phyloP scores from a whole-genome alignment of 2,329 filamentous ascomycete species.

The Coniochaeta pulveracea region DNA sequence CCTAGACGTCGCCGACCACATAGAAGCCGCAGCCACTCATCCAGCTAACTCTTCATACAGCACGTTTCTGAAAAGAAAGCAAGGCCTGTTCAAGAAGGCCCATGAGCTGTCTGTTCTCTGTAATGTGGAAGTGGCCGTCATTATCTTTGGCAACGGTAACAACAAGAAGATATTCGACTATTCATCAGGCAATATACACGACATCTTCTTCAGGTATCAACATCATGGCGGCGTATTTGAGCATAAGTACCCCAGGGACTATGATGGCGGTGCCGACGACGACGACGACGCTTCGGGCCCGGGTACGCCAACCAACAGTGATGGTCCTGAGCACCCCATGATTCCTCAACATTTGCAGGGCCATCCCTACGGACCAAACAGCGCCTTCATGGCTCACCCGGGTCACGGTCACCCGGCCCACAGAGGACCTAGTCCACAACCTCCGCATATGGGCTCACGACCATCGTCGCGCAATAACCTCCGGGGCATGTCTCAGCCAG shows the following conservation, averaged over 20 bases:
- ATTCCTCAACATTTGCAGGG: constrained; percentile 61
- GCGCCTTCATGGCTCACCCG: constrained; percentile 52
- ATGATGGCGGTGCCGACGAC: constrained; percentile 77
- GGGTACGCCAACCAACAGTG: constrained; percentile 57
- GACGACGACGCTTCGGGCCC: constrained; percentile 72
- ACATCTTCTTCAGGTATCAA: constrained; percentile 79
- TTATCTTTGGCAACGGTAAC: constrained; percentile 95
- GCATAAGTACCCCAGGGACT: constrained; percentile 91
- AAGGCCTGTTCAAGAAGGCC: constrained; percentile 97
- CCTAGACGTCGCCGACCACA: constrained; percentile 6
- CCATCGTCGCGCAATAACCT: constrained; percentile 73
- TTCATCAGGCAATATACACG: constrained; percentile 85
- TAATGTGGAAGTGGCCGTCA: constrained; percentile 95
- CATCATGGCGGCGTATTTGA: constrained; percentile 90
- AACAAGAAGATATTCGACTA: constrained; percentile 99
- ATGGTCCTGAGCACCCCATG: constrained; percentile 47
- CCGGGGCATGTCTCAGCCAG: constrained; percentile 57
- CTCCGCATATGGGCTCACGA: constrained; percentile 61
- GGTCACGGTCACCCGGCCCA: constrained; percentile 31
- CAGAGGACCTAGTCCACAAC: constrained; percentile 73
- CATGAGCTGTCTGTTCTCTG: constrained; percentile 97
- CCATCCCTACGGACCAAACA: constrained; percentile 60
- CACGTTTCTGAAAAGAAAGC: constrained; percentile 97
- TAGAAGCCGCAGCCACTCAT: too few species aligned
- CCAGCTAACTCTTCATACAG: constrained; percentile 31